Evolutionary conservation across 306 rosid species (phyloP).

Genomic region (Glycyrrhiza uralensis): DNA sequence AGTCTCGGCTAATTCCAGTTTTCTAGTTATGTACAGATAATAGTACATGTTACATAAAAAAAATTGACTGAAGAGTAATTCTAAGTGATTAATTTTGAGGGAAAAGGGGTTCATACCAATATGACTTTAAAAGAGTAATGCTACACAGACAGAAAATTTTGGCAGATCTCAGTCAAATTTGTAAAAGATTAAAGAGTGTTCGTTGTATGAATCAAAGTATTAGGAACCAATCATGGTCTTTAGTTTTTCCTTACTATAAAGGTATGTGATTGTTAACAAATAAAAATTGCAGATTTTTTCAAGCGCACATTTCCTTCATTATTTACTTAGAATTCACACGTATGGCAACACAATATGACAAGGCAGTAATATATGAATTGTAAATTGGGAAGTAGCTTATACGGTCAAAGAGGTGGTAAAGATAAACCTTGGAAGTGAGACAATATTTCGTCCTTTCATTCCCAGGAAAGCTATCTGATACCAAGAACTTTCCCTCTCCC

Average conservation of each 20-base stretch:
- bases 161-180: too few relatives aligned
- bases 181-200: too few relatives aligned
- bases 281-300: neutral
- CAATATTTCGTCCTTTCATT: constrained; percentile 91
- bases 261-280: neutral
- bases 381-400: neutral
- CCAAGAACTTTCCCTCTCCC: constrained; percentile 92
- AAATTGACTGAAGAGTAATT: too few relatives aligned
- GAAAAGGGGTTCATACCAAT: too few relatives aligned
- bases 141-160: too few relatives aligned
- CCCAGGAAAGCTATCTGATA: constrained; percentile 92
- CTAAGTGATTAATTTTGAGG: too few relatives aligned
- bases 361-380: neutral
- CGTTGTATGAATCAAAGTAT: too few relatives aligned
- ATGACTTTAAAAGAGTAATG: too few relatives aligned
- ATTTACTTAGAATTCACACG: neutral
- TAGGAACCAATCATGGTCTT: neutral
- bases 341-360: neutral
- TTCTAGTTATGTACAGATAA: too few relatives aligned
- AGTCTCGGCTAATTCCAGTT: too few relatives aligned
- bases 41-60: too few relatives aligned
- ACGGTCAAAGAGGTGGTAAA: neutral
- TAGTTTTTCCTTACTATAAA: neutral
- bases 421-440: constrained; percentile 79
- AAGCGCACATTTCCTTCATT: neutral